Evolutionary conservation across 768 basidiomycete species (phyloP).

Genomic region (Pleurotus cornucopiae): DNA sequence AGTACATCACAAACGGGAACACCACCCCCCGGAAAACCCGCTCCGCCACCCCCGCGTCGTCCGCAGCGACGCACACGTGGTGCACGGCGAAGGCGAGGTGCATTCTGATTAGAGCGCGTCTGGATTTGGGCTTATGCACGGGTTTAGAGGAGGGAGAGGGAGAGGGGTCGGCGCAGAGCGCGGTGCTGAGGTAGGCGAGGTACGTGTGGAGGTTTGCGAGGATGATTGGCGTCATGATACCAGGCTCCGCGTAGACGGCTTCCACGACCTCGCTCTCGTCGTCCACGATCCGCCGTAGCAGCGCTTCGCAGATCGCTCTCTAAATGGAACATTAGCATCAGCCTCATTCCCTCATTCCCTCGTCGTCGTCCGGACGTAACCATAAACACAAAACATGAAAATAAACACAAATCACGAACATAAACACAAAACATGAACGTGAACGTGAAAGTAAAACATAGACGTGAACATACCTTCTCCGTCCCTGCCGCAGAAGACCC

Average conservation of each 20-base stretch:
- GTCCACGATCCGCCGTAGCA: slow-evolving; percentile 71
- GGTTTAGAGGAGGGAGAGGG: neutral
- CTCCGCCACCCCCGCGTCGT: slow-evolving; percentile 20
- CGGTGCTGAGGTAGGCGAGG: slow-evolving; percentile 35
- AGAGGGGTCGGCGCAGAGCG: slow-evolving; percentile 26
- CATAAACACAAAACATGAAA: no score
- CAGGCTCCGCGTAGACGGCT: slow-evolving; percentile 57
- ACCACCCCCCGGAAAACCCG: slow-evolving; percentile 49
- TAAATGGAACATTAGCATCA: no score
- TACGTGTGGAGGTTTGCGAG: slow-evolving; percentile 38
- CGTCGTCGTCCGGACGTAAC: no score
- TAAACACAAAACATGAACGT: no score
- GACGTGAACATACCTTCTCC: slow-evolving; percentile 36
- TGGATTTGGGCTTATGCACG: slow-evolving; percentile 27
- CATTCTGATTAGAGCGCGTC: slow-evolving; percentile 46
- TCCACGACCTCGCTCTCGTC: slow-evolving; percentile 55
- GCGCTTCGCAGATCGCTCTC: slow-evolving; percentile 57
- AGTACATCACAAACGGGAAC: slow-evolving; percentile 72
- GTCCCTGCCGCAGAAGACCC: neutral
- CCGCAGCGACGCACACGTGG: slow-evolving; percentile 32
- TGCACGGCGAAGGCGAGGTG: slow-evolving; percentile 56
- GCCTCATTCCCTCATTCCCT: no score
- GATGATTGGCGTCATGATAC: slow-evolving; percentile 41
- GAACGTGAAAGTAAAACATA: neutral
- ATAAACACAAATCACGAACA: slow-evolving; percentile 15